Base-by-base conservation (phyloP, 345 rosid species). In the Garcia nutans region DNA sequence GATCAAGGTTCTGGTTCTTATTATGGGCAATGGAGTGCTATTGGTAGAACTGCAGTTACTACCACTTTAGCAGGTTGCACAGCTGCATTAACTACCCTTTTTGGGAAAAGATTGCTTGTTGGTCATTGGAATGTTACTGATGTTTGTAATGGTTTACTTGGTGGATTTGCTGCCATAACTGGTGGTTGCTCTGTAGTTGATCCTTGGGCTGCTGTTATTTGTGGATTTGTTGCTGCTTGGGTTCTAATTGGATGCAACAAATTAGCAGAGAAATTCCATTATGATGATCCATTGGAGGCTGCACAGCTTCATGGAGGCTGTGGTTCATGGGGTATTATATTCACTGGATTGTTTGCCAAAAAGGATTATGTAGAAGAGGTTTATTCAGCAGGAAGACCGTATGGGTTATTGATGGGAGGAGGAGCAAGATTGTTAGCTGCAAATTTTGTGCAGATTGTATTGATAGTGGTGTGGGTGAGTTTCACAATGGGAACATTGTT, bases 281-380 rank as follows among this genome's bases (percentile, higher is more conserved):
- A 24, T 41, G 89, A 86, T 22, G 89, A 86, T 77, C 89, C 86
- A 0, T 54, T 84, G 11, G 89, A 84, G 73, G 89, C 85, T 0
- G 87, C 89, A 10, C 87, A 86, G 70, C 84, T 86, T 41, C 86
- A 86, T 23, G 87, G 83, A 0, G 89, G 87, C 15, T 86, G 87
- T 1, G 89, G 87, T 0, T 77, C 83, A 0, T 84, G 86, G 89
- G 87, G 87, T 23, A 72, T 86, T 0, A 76, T 84, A 15, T 86
- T 84, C 74, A 82, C 86, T 6, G 85, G 68, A 16, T 44, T 86
- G 45, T 86, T 86, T 41, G 89, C 89, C 0, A 70, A 78, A 1
- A 69, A 82, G 41, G 47, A 58, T 0, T 84, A 84, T 16, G 72
- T 84, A 0, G 56, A 77, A 0, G 85, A 86, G 80, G 75, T 84